Base-by-base conservation (phyloP, 129 eudicot species). In the Tagetes erecta region DNA sequence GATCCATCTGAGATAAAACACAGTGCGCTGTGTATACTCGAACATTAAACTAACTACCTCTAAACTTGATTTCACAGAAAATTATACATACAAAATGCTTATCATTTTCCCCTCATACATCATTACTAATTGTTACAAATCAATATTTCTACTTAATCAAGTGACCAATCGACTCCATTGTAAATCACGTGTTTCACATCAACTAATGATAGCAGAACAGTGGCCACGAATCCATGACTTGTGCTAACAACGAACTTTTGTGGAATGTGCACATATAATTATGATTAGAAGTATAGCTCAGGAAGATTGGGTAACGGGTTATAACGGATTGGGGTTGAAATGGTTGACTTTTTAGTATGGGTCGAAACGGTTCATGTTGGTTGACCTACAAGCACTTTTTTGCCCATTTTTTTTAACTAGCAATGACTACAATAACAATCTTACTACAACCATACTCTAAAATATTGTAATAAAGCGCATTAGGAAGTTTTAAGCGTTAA, bases 111-210 rank as follows among this genome's bases (percentile, higher is more conserved):
- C 27, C 27, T 20, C 27, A 20, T 20, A 20, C 27, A 20, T 20
- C 27, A 20, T 20, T 20, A 20, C 27, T 20, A 20, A 20, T 20
- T 20, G 27, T 20, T 20, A 20, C 27, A 20, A 20, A 20, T 20
- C 27, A 20, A 20, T 20, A 20, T 20, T 20, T 44, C 11, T 11
- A 30, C 40, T 44, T 27, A 67, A 67, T 57, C 39, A 33, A 11
- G 51, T 33, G 58, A 45, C 73, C 2, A 38, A 33, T 33, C 73
- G 47, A 35, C 73, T 9, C 42, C 51, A 49, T 49, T 12, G 55
- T 14, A 46, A 46, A 44, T 68, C 60, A 47, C 9, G 73, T 47
- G 8, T 37, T n/a, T 44, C 37, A 70, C 35, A 51, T 70, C 36
- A 51, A 52, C 36, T 51, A 56, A 27, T 6, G 4, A 38, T 4